A percentile compares a stretch with the other conserved stretches of the same genome.
These are phyloP conservation scores for Penicillium dipodomyicola DNA, from an alignment of 495 filamentous ascomycete genomes.

Conservation along the genomic window DNA sequence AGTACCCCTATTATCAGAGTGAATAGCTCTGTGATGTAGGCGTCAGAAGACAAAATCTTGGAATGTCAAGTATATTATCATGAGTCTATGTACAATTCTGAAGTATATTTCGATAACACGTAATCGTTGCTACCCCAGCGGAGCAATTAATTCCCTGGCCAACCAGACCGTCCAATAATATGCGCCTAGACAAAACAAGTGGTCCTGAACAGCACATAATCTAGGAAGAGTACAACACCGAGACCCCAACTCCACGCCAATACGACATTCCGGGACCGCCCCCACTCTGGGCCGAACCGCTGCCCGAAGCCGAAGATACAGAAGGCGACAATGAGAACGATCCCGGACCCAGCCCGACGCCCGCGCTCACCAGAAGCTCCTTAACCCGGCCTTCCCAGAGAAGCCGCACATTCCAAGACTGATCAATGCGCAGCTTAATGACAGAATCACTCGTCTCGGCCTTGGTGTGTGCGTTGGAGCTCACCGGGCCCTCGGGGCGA, in stretches of 20 bases:
- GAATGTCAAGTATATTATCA: slow-evolving; percentile 31
- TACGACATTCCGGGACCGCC: slow-evolving; percentile 60
- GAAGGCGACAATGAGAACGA: slow-evolving; percentile 41
- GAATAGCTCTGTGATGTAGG: slow-evolving; percentile 10
- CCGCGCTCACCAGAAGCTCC: slow-evolving; percentile 87
- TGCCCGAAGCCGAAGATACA: slow-evolving; percentile 22
- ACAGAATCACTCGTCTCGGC: slow-evolving; percentile 75
- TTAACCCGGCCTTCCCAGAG: slow-evolving; percentile 95
- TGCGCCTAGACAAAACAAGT: background rate
- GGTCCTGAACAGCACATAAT: background rate
- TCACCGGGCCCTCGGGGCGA: slow-evolving; percentile 21
- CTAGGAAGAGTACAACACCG: slow-evolving; percentile 91
- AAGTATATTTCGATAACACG: slow-evolving; percentile 18
- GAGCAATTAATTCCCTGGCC: background rate
- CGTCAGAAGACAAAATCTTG: slow-evolving; percentile 23
- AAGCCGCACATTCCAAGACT: slow-evolving; percentile 76
- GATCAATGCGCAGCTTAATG: slow-evolving; percentile 84
- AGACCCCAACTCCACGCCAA: slow-evolving; percentile 70
- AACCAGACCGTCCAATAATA: background rate
- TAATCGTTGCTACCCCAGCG: slow-evolving; percentile 8
- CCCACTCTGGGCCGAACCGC: slow-evolving; percentile 55
- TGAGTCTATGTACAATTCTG: slow-evolving; percentile 37
- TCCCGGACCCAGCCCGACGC: slow-evolving; percentile 64
- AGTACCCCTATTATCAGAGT: slow-evolving; percentile 5
- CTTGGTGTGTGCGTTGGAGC: slow-evolving; percentile 28